Conservation (phyloP, 2,329 filamentous ascomycete genomes). For the Chrysosporium keratinophilum region DNA sequence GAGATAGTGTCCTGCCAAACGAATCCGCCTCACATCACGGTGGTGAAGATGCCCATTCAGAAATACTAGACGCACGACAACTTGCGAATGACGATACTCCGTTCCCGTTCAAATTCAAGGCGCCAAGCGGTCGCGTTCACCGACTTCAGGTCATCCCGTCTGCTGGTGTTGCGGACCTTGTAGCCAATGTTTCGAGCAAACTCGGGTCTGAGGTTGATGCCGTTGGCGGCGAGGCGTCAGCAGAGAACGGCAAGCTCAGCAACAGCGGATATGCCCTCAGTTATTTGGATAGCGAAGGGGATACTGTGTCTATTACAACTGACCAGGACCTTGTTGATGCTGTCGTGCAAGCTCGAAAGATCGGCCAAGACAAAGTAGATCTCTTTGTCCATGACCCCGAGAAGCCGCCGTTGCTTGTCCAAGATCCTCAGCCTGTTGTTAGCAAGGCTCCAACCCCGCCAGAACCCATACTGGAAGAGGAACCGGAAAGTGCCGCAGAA, state of each 20-base stretch:
- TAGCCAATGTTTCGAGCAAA: conserved; percentile 68
- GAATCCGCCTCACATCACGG: conserved; percentile 93
- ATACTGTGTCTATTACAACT: conserved; percentile 92
- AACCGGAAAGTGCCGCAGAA: conserved; percentile 32
- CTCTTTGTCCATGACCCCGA: conserved; percentile 91
- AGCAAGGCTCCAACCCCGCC: conserved; percentile 44
- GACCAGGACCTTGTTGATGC: conserved; percentile 88
- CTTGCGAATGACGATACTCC: conserved; percentile 56
- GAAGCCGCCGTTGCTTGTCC: conserved; percentile 65
- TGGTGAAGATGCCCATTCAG: conserved; percentile 66
- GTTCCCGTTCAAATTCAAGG: conserved; percentile 99
- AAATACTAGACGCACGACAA: conserved; percentile 48
- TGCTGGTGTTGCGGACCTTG: conserved; percentile 69
- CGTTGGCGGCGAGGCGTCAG: conserved; percentile 68
- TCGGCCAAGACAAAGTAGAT: conserved; percentile 82
- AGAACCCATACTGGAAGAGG: conserved; percentile 47
- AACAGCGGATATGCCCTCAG: conserved; percentile 78
- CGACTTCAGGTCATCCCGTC: conserved; percentile 74
- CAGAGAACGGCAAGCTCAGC: conserved; percentile 68
- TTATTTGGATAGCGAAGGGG: conserved; percentile 93
- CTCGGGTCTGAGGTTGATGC: conserved; percentile 71
- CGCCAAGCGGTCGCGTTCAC: conserved; percentile 87
- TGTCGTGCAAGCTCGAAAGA: conserved; percentile 68
- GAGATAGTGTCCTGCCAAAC: conserved; percentile 79
- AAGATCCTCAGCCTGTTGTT: conserved; percentile 49